Evolutionary conservation across 352 stramenopile species (phyloP).

Genomic region (Globisporangium cystogenes): DNA sequence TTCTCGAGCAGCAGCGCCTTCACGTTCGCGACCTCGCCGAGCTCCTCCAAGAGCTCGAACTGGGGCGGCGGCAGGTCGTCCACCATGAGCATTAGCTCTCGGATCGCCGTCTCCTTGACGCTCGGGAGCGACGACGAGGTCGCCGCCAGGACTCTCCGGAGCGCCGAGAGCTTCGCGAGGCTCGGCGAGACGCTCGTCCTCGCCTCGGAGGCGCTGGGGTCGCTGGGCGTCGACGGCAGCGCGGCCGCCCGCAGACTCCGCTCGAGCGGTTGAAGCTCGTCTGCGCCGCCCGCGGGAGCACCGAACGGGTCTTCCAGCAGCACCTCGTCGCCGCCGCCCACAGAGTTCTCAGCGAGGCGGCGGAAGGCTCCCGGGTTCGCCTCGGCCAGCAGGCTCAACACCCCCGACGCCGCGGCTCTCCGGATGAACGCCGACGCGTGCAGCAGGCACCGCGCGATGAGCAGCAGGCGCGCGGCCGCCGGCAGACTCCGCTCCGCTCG

Average conservation of each 20-base stretch:
- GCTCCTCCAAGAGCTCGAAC: constrained; percentile 15
- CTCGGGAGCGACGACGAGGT: background rate
- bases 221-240: constrained; percentile 1
- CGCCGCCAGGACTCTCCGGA: constrained; percentile 9
- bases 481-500: constrained; percentile 23
- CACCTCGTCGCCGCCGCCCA: background rate
- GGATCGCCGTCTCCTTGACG: constrained; percentile 18
- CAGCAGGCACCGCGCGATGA: constrained; percentile 44
- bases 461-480: constrained; percentile 13
- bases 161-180: constrained; percentile 6
- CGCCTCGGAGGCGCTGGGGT: background rate
- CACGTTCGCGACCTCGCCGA: constrained; percentile 10
- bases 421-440: constrained; percentile 45
- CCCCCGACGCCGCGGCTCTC: constrained; percentile 32
- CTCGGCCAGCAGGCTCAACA: constrained; percentile 28
- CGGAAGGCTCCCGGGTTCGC: constrained; percentile 1
- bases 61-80: constrained; percentile 9
- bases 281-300: background rate
- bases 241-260: constrained; percentile 2
- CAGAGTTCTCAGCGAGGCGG: constrained; percentile 10
- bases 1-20: constrained; percentile 8
- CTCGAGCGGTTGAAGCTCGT: constrained; percentile 3
- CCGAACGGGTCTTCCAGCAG: constrained; percentile 12
- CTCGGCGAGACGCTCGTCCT: constrained; percentile 13
- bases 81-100: constrained; percentile 20